phyloP scores from a whole-genome alignment of 768 basidiomycete genomes.

The Lactarius psammicola region DNA sequence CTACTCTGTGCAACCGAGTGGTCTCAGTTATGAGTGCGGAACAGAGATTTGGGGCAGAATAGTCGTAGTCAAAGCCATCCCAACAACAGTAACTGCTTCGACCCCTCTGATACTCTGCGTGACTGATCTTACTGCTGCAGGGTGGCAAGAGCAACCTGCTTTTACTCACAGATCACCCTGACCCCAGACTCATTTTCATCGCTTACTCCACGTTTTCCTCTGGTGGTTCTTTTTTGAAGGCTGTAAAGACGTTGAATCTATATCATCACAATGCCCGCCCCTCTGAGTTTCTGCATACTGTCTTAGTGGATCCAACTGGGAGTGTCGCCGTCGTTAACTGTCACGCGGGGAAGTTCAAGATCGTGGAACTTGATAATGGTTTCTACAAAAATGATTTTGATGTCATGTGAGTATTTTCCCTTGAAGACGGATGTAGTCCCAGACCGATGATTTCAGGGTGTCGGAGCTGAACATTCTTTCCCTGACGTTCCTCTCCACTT shows the following conservation, averaged over 20 bases:
- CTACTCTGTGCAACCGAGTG: constrained; percentile 60
- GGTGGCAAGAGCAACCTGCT: constrained; percentile 48
- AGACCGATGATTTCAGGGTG: constrained; percentile 42
- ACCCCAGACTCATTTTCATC: constrained; percentile 68
- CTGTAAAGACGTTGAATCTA: constrained; percentile 50
- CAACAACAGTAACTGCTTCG: constrained; percentile 47
- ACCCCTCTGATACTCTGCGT: constrained; percentile 2
- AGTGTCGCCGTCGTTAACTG: constrained; percentile 59
- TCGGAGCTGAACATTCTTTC: constrained; percentile 68
- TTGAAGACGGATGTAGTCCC: background rate
- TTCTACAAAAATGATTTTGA: constrained; percentile 58
- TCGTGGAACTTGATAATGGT: constrained; percentile 57
- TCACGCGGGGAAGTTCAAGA: constrained; percentile 68
- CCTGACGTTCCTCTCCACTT: constrained; percentile 56
- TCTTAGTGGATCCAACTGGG: constrained; percentile 65
- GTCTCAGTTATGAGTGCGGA: constrained; percentile 57
- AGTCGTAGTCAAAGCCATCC: constrained; percentile 53
- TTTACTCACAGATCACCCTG: constrained; percentile 72
- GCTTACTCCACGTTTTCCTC: constrained; percentile 43
- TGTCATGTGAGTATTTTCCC: constrained; percentile 49
- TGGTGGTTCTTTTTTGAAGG: constrained; percentile 37
- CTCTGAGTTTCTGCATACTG: constrained; percentile 70
- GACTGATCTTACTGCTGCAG: constrained; percentile 11
- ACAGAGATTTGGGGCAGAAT: constrained; percentile 71
- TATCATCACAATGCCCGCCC: constrained; percentile 55